Evolutionary conservation across 768 basidiomycete species (phyloP), one percentile per base, ranked within the genome.

Genomic region (Russula olivacea): DNA sequence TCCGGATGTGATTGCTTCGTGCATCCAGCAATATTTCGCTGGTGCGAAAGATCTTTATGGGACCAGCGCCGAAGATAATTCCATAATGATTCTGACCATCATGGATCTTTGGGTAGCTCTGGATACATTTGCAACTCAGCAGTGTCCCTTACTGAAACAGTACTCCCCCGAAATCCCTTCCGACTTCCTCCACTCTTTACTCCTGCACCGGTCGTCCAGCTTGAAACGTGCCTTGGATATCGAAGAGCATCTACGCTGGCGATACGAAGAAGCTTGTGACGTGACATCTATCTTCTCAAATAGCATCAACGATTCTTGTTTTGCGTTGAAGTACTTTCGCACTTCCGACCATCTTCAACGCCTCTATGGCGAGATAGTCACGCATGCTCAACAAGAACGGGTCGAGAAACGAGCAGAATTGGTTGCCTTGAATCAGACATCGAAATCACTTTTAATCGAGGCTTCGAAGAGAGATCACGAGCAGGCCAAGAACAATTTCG

Each of bases 21-120:
- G 64, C 21, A 23, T 66, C 17, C 21, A 55, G 11, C 65, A 66
- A 23, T 65, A 65, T 11, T 55, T 47, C 11, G 4, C 45, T 23
- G 52, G 40, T 4, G 59, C 65, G 4, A 52, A 56, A 14, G 32
- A 43, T 9, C 40, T 48, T 21, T 64, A 59, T 28, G 52, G 54
- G 17, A 19, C 25, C 2, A 65, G 67, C 43, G 53, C 67, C 28
- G 69, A 66, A 60, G 41, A 66, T n/a, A 48, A 67, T 9, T 75
- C 74, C 14, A 58, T 77, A 2, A 78, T 83, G 75, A 63, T 83
- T 48, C 68, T 83, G 51, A 78, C 77, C 7, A 62, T 77, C 40
- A 67, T 82, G 25, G 77, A 81, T 41, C 72, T 83, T n/a, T 83
- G 82, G 82, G 71, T 79, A 1, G 78, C 76, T 0, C 70, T 83